Base-by-base conservation (phyloP, 305 asterid genomes). In the Fraxinus sp. region DNA sequence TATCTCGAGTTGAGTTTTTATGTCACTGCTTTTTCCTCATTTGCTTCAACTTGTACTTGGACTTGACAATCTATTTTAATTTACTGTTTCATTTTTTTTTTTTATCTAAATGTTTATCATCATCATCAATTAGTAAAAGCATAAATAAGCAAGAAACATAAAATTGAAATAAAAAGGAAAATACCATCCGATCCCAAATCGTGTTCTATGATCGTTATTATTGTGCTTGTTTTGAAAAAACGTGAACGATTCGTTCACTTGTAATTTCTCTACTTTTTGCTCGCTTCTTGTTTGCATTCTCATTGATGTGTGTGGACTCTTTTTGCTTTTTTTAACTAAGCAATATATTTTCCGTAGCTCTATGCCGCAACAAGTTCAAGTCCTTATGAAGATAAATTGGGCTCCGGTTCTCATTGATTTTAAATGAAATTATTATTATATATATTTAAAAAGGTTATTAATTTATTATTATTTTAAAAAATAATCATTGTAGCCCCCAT, bases 1-100 rank as follows among this genome's bases (percentile, higher is more conserved):
- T 81, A 83, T 80, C 79, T 6, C 26, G 26, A 55, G 66, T 55
- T n/a, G 26, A n/a, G 66, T n/a, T 55, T 55, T n/a, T 5, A n/a
- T 22, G 64, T 55, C 64, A n/a, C 26, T n/a, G 10, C 26, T 55
- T 55, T 55, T 55, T n/a, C 66, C 26, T 55, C 66, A n/a, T 55
- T 55, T 55, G 66, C 66, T n/a, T 55, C 66, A 6, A 55, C 26
- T 55, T 55, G 55, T 9, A 41, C 49, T 41, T 39, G 46, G 46
- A 37, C 43, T 37, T 39, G 13, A 39, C 46, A 39, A 1, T 39
- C 46, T 39, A 39, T 8, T 39, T 39, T 39, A 39, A 39, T 39
- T 39, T 39, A 39, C 46, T 39, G 46, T 39, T 39, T 39, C 46
- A 39, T 5, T 35, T 35, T 35, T 5, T 35, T 33, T 33, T 33